A percentile compares a stretch with the other conserved stretches of the same genome.
phyloP scores from a whole-genome alignment of 148 eudicot genomes.

The Amaranthus hypochondriacus region DNA sequence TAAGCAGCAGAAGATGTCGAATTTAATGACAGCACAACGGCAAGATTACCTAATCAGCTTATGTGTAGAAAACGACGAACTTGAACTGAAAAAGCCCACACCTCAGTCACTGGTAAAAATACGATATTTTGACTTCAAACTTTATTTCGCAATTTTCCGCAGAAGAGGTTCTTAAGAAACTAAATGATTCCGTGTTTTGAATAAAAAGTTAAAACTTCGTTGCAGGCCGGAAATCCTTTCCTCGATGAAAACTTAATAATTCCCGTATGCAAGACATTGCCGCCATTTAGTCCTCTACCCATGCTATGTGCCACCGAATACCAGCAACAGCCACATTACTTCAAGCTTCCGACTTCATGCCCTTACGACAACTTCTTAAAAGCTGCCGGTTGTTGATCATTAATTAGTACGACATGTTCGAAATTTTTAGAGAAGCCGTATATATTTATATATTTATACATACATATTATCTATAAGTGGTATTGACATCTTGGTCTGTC shows the following conservation, averaged over 20 bases:
- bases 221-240: constrained; percentile 59
- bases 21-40: constrained; percentile 52
- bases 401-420: neutral
- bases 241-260: constrained; percentile 27
- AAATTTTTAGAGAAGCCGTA: neutral
- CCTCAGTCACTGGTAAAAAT: constrained; percentile 24
- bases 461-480: no score
- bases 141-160: neutral
- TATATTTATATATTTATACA: neutral
- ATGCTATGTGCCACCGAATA: constrained; percentile 44
- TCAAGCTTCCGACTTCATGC: constrained; percentile 62
- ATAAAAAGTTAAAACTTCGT: neutral
- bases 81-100: constrained; percentile 22
- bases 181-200: neutral
- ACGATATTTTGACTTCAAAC: neutral
- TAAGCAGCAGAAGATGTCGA: constrained; percentile 82
- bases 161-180: neutral
- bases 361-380: constrained; percentile 78
- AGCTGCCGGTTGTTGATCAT: constrained; percentile 63
- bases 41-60: constrained; percentile 35
- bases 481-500: neutral
- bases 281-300: constrained; percentile 13
- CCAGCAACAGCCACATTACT: constrained; percentile 45
- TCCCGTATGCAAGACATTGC: constrained; percentile 16
- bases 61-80: constrained; percentile 18